A percentile compares a stretch with the other conserved stretches of the same genome.
phyloP scores from a whole-genome alignment of 805 yeast genomes.

The Teunomyces lycoperdinae region DNA sequence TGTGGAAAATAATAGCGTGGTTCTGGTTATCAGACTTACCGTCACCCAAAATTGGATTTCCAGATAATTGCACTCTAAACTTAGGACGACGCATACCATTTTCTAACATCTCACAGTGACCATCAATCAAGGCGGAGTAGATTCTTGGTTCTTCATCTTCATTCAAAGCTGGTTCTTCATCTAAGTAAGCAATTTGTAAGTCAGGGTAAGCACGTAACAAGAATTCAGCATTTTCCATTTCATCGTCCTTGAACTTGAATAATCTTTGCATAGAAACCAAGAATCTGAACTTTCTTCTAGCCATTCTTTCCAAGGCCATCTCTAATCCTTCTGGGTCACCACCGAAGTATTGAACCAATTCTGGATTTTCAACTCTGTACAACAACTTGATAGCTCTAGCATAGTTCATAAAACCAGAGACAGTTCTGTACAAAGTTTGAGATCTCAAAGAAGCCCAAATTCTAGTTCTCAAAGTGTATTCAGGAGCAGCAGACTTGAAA shows the following conservation, averaged over 20 bases:
- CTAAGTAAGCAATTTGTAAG: slow-evolving; percentile 86
- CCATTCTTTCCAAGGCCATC: slow-evolving; percentile 88
- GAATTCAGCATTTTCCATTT: slow-evolving; percentile 76
- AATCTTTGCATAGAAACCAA: slow-evolving; percentile 86
- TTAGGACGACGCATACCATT: slow-evolving; percentile 66
- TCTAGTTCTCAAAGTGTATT: slow-evolving; percentile 91
- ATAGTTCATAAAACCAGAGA: slow-evolving; percentile 98
- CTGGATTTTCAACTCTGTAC: slow-evolving; percentile 93
- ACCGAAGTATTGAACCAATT: slow-evolving; percentile 95
- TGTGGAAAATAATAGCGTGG: slow-evolving; percentile 72
- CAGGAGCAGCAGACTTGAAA: slow-evolving; percentile 96
- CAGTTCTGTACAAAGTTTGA: slow-evolving; percentile 94
- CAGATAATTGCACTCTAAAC: slow-evolving; percentile 74
- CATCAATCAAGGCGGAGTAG: slow-evolving; percentile 77
- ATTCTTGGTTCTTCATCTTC: slow-evolving; percentile 71
- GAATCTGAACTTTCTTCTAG: slow-evolving; percentile 77
- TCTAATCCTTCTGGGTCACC: slow-evolving; percentile 97
- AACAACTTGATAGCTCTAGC: slow-evolving; percentile 92
- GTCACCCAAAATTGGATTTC: slow-evolving; percentile 84
- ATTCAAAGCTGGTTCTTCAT: slow-evolving; percentile 79
- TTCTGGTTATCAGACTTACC: slow-evolving; percentile 88
- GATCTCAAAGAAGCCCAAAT: slow-evolving; percentile 98
- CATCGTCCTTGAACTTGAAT: slow-evolving; percentile 67
- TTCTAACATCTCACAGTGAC: slow-evolving; percentile 65
- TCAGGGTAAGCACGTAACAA: slow-evolving; percentile 82